Evolutionary conservation across 495 filamentous ascomycete species (phyloP).

Genomic region (Neurospora sublineolata): DNA sequence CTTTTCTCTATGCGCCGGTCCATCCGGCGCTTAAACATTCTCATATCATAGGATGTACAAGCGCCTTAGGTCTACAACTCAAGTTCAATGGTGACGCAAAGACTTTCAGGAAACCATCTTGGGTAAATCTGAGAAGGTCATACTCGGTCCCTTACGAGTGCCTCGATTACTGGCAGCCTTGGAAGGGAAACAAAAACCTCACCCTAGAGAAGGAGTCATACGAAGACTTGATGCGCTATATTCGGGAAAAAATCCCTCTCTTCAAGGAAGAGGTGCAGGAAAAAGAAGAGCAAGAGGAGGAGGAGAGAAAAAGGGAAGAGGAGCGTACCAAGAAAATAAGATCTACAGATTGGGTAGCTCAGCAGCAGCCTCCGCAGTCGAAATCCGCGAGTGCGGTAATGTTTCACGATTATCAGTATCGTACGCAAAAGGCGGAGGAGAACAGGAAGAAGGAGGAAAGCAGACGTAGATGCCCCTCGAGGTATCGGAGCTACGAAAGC

Average conservation of each 20-base stretch:
- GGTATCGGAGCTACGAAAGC: too few species aligned
- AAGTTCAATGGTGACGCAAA: neutral
- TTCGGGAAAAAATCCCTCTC: neutral
- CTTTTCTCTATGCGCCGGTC: neutral
- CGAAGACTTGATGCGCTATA: neutral
- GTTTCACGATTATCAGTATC: too few species aligned
- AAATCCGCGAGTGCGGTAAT: too few species aligned
- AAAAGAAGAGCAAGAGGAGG: neutral
- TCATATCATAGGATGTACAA: neutral
- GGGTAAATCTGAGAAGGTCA: neutral
- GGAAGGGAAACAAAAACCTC: neutral
- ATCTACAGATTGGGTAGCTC: too few species aligned
- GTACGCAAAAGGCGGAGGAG: too few species aligned
- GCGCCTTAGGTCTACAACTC: too few species aligned
- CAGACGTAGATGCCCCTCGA: too few species aligned
- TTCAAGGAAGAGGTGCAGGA: rapidly evolving
- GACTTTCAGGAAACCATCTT: neutral
- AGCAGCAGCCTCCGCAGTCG: too few species aligned
- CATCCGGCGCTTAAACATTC: neutral
- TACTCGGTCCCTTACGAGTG: neutral
- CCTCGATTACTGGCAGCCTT: neutral
- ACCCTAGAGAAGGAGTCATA: neutral
- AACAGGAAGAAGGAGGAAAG: too few species aligned
- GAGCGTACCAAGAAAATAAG: too few species aligned
- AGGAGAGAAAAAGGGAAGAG: too few species aligned